These are phyloP conservation scores for Aureobasidium vineae DNA, from an alignment of 2,329 filamentous ascomycete genomes.

Conservation along the genomic window DNA sequence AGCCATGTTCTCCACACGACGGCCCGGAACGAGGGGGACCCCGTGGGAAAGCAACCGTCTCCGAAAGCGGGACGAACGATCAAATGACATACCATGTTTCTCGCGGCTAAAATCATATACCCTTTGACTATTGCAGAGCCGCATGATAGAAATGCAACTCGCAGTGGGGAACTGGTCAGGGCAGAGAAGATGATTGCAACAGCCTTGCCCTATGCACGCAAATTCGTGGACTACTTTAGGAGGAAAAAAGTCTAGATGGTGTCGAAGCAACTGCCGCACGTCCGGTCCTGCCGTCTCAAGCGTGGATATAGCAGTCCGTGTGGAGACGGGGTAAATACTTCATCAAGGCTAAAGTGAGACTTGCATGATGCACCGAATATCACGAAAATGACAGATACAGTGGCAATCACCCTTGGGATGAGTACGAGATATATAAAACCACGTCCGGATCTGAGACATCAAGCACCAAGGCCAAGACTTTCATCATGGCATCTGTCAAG, in stretches of 20 bases:
- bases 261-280: constrained; percentile 13
- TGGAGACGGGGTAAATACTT: constrained; percentile 21
- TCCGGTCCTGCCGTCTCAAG: not conserved
- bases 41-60: not conserved
- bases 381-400: constrained; percentile 1
- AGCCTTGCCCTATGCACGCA: not conserved
- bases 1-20: constrained; percentile 9
- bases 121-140: not conserved
- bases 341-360: constrained; percentile 19
- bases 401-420: not conserved
- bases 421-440: not conserved
- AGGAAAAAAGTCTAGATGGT: not conserved
- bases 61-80: constrained; percentile 9
- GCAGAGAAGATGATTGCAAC: not conserved
- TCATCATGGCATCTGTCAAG: constrained; percentile 18
- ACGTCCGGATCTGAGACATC: not conserved
- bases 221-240: not conserved
- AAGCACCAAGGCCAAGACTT: not conserved
- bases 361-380: constrained; percentile 19
- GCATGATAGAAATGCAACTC: not conserved
- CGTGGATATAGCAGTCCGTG: not conserved
- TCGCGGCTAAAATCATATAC: constrained; percentile 19
- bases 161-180: not conserved
- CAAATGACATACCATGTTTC: not conserved
- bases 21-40: constrained; percentile 3